These are phyloP conservation scores for Xylariaceae sp. DNA, from an alignment of 2,329 filamentous ascomycete species.

Conservation along the genomic window DNA sequence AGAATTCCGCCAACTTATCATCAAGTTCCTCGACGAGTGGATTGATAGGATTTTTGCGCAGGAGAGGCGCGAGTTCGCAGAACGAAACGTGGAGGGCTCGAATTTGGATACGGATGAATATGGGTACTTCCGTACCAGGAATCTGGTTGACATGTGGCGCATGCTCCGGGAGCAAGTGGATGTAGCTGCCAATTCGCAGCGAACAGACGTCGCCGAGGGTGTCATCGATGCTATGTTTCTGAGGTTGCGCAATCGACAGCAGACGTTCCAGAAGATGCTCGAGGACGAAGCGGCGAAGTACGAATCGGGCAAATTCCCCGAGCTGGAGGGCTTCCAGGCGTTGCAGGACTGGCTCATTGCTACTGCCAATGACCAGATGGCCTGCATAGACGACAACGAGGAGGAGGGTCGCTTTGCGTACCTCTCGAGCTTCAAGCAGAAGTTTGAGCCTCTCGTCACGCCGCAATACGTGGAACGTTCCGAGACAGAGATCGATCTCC, in stretches of 20 bases:
- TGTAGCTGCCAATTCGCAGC: conserved; percentile 81
- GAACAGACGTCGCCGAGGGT: conserved; percentile 89
- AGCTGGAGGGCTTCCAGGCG: conserved; percentile 71
- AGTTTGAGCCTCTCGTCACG: conserved; percentile 80
- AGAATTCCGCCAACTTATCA: conserved; percentile 93
- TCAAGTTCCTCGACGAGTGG: conserved; percentile 95
- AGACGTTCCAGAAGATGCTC: conserved; percentile 83
- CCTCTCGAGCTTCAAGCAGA: conserved; percentile 81
- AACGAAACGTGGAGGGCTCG: conserved; percentile 71
- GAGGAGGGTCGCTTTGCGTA: conserved; percentile 77
- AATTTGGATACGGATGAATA: conserved; percentile 87
- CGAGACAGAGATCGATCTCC: conserved; percentile 69
- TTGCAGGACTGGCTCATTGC: conserved; percentile 96
- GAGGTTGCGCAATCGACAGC: conserved; percentile 79
- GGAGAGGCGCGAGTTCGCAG: conserved; percentile 79
- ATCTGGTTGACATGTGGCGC: conserved; percentile 91
- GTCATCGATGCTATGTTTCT: conserved; percentile 96
- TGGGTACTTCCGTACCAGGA: conserved; percentile 89
- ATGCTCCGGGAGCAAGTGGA: conserved; percentile 94
- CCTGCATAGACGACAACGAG: conserved; percentile 91
- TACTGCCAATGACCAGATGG: conserved; percentile 97
- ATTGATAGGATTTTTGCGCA: conserved; percentile 88
- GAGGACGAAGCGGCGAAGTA: conserved; percentile 82
- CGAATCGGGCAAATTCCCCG: conserved; percentile 56
- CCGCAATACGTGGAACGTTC: conserved; percentile 78